phyloP scores from a whole-genome alignment of 2,329 filamentous ascomycete species.

The Alternaria triticina region DNA sequence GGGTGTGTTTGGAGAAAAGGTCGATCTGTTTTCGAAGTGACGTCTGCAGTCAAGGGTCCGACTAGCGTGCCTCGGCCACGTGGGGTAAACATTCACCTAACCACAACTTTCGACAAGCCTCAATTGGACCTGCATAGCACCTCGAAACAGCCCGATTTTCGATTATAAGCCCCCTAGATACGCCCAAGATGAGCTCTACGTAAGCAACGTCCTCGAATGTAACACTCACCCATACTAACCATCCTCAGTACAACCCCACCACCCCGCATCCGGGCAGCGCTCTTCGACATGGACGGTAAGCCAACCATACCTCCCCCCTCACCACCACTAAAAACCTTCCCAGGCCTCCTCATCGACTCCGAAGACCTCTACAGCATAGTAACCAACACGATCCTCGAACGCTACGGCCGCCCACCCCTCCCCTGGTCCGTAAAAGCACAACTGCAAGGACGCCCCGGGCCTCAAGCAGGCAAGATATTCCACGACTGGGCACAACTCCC shows the following conservation, averaged over 20 bases:
- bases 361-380: conserved; percentile 88
- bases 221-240: neutral
- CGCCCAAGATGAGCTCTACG: conserved; percentile 23
- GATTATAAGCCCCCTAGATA: neutral
- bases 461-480: conserved; percentile 67
- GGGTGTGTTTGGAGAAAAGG: neutral
- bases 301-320: too few species aligned
- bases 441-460: conserved; percentile 70
- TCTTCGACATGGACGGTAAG: conserved; percentile 92
- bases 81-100: conserved; percentile 26
- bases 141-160: neutral
- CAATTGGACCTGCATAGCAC: conserved; percentile 4
- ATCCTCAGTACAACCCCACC: conserved; percentile 26
- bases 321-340: neutral
- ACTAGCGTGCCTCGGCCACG: conserved; percentile 25
- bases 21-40: conserved; percentile 31
- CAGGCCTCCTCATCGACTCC: conserved; percentile 82
- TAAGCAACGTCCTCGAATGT: neutral
- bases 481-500: conserved; percentile 86
- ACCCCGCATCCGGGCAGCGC: conserved; percentile 85
- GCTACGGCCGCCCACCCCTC: conserved; percentile 73
- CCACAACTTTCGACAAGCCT: conserved; percentile 1
- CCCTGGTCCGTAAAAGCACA: conserved; percentile 95
- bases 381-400: conserved; percentile 80
- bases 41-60: conserved; percentile 18